Base-by-base conservation (phyloP, 2,329 filamentous ascomycete genomes). In the Colletotrichum navitas region DNA sequence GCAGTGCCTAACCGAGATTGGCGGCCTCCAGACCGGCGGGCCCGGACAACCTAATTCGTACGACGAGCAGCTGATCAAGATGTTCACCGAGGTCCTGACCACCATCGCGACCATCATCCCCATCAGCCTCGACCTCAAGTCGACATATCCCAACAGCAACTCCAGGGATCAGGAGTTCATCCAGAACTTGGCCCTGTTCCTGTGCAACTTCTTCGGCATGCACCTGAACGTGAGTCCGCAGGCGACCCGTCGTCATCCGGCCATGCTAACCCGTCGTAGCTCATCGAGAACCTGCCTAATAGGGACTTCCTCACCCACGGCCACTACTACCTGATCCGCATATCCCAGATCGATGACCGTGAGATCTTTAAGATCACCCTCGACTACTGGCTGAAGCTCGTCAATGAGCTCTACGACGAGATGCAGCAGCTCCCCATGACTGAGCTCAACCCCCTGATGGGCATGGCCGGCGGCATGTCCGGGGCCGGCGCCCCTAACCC, bases 351-450 rank as follows among this genome's bases (percentile, higher is more conserved):
- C 76, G 96, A 99, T 76, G 97, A 99, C 79, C 92, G 96, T 66
- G 96, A 99, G 81, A 97, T 99, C 75, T 99, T 99, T 90, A 99
- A 99, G 88, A 99, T 99, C 79, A 97, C 94, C 80, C 86, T 99
- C 74, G 97, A 99, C 81, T 99, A 99, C 85, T 99, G 96, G 96
- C 96, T 97, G 47, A 98, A 98, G 83, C 88, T 98, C 62, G 97
- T 99, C 8, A 95, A 97, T 79, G 96, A 98, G 82, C 89, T 99
- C 29, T 99, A 98, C 80, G 96, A 99, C 80, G 96, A 99, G 85
- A 98, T 98, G 95, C 96, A 99, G 82, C 90, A 94, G 74, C 90
- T 98, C 3, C 97, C 96, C 10, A 93, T 98, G 76, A 94, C 93
- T 63, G 96, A 99, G 77, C 87, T 96, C 77, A 98, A 97, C 80